A percentile compares a stretch with the other conserved stretches of the same genome.
These are phyloP conservation scores for Penicillium nordicum DNA, from an alignment of 2,329 filamentous ascomycete genomes.

Conservation along the genomic window DNA sequence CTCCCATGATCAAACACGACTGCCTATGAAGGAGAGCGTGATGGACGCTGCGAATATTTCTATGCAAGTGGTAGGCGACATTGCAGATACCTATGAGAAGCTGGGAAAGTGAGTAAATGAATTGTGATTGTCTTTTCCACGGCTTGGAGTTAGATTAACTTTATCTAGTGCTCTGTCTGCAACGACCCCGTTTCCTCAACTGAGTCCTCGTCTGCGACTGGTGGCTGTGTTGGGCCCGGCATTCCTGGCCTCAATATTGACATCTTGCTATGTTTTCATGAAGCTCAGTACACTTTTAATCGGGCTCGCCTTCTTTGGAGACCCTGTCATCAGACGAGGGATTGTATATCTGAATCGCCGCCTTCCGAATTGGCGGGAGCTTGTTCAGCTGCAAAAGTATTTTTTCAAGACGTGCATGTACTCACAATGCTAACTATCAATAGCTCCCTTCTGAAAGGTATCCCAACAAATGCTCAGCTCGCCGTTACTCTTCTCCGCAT, in stretches of 20 bases:
- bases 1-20: slow-evolving; percentile 71
- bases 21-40: slow-evolving; percentile 71
- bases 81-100: slow-evolving; percentile 61
- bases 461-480: slow-evolving; percentile 83
- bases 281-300: slow-evolving; percentile 64
- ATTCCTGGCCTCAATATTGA: slow-evolving; percentile 52
- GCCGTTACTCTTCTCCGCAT: slow-evolving; percentile 76
- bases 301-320: slow-evolving; percentile 77
- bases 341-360: slow-evolving; percentile 49
- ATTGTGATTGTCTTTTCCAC: background rate
- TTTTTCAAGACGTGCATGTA: background rate
- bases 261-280: slow-evolving; percentile 57
- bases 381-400: slow-evolving; percentile 66
- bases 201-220: slow-evolving; percentile 54
- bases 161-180: slow-evolving; percentile 56
- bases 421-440: slow-evolving; percentile 16
- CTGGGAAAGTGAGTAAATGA: slow-evolving; percentile 53
- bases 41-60: slow-evolving; percentile 72
- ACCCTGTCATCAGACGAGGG: slow-evolving; percentile 64
- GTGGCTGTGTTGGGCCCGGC: slow-evolving; percentile 53
- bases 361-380: slow-evolving; percentile 70
- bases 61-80: slow-evolving; percentile 63
- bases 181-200: slow-evolving; percentile 58
- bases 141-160: slow-evolving; percentile 1
- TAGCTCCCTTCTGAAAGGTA: slow-evolving; percentile 69